phyloP scores from a whole-genome alignment of 345 rosid species.

The Salix koriyanagi region DNA sequence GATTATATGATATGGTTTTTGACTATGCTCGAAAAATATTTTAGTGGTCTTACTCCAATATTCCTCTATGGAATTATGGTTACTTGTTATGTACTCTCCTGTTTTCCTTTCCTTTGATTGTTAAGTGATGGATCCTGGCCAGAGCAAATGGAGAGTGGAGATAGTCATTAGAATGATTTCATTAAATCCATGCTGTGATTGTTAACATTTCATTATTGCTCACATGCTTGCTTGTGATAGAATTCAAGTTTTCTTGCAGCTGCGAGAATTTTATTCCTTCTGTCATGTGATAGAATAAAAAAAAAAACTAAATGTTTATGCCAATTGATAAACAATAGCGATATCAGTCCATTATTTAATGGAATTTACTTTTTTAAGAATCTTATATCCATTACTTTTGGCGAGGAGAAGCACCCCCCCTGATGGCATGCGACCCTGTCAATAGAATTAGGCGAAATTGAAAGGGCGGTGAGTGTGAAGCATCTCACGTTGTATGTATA shows the following conservation, averaged over 20 bases:
- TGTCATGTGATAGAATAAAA: conserved; percentile 1
- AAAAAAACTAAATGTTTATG: neutral
- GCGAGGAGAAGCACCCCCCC: neutral
- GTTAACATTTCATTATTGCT: neutral
- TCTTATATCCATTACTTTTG: neutral
- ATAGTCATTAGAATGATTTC: neutral
- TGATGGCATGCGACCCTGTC: neutral
- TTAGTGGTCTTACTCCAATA: neutral
- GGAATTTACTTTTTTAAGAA: neutral
- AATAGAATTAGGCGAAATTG: neutral
- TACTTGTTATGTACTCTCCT: neutral
- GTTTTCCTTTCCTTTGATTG: neutral
- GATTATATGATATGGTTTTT: neutral
- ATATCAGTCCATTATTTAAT: neutral
- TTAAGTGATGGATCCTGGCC: no score
- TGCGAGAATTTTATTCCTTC: neutral
- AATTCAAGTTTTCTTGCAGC: neutral
- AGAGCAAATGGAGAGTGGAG: neutral
- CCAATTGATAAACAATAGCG: neutral
- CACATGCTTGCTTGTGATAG: neutral
- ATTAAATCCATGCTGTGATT: neutral
- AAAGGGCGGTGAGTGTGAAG: neutral
- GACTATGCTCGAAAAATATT: no score
- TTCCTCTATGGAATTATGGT: neutral
- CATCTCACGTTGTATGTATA: neutral